These are phyloP conservation scores for Leishmania arabica DNA, from an alignment of 208 protist species.

Conservation along the genomic window DNA sequence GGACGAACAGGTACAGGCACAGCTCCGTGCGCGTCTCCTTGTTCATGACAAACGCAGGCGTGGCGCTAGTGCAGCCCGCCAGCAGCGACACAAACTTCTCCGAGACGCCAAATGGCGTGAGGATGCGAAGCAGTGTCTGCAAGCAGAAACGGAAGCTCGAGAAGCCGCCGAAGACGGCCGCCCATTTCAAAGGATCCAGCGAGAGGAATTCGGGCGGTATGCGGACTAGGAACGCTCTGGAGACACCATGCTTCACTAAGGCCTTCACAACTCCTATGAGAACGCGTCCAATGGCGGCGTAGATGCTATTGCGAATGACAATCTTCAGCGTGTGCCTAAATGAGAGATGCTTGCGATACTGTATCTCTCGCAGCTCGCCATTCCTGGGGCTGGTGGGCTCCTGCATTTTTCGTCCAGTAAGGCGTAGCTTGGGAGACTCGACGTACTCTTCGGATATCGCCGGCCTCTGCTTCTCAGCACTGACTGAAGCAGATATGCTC, in stretches of 20 bases:
- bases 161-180: constrained; percentile 64
- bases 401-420: constrained; percentile 5
- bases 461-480: neutral
- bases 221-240: constrained; percentile 28
- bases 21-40: constrained; percentile 73
- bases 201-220: constrained; percentile 69
- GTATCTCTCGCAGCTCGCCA: constrained; percentile 13
- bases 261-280: constrained; percentile 70
- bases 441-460: neutral
- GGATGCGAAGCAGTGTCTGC: constrained; percentile 39
- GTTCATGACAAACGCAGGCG: constrained; percentile 79
- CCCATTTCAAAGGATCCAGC: constrained; percentile 82
- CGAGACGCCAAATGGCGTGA: constrained; percentile 28
- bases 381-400: neutral
- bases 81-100: constrained; percentile 53
- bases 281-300: constrained; percentile 59
- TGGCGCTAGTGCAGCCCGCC: constrained; percentile 62
- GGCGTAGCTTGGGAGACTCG: neutral
- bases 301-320: constrained; percentile 69
- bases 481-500: neutral
- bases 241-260: constrained; percentile 53
- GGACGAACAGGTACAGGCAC: constrained; percentile 77
- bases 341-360: constrained; percentile 43
- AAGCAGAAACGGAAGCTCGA: constrained; percentile 72
- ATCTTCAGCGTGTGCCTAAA: constrained; percentile 49